Base-by-base conservation (phyloP, 805 yeast species). In the Teunomyces gatunensis region DNA sequence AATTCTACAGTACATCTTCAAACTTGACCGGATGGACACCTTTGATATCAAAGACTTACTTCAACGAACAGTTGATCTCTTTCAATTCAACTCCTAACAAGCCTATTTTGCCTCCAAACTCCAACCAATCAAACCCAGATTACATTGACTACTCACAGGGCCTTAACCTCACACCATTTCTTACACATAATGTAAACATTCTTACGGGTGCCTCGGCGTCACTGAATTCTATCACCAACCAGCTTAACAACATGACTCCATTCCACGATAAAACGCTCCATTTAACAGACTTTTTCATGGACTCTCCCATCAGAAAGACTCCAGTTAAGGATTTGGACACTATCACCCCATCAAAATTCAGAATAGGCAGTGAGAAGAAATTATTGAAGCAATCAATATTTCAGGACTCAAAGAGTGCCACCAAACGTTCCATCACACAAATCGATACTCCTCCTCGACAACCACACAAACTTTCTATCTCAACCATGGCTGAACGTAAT, bases 1-100 rank as follows among this genome's bases (percentile, higher is more conserved):
- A 61, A 44, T 47, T 52, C 28, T 53, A 52, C 44, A 51, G 50
- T 33, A 43, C 54, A 10, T 39, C 50, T 20, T 25, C 47, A 20
- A 44, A 39, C 33, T 36, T 60, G 33, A 56, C 73, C 4, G 75
- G 75, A 2, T 73, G 77, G 77, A 72, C 78, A 6, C 78, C 78
- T 17, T 53, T 71, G 20, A 68, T 72, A 5, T 61, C 70, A 2
- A 68, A 70, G 36, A 70, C 75, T 5, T 55, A 68, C 46, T 62
- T 52, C 48, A 67, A 62, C 46, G 76, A 71, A 36, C 67, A 63
- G 44, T 48, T 68, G 23, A 49, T 65, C 34, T 58, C 67, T 13
- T 61, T 61, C 50, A 68, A 64, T 45, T 59, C 73, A 15, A 71
- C 77, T 10, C 77, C 77, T 10, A 64, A 65, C 52, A 57, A 53